phyloP scores from a whole-genome alignment of 192 early-diverging fungal genomes.

The Coemansia sp. region DNA sequence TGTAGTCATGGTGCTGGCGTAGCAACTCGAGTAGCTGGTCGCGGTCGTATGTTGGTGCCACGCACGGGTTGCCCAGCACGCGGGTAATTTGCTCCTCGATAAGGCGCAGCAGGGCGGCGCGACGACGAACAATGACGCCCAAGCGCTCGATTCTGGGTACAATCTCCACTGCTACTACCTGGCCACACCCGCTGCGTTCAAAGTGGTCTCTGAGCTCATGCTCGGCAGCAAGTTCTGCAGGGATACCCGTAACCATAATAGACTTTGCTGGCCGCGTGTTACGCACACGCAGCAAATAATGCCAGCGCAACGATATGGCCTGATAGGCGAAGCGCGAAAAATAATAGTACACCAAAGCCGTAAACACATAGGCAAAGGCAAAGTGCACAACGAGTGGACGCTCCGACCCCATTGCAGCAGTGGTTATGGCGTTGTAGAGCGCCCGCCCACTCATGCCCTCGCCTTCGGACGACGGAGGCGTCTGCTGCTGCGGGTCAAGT shows the following conservation, averaged over 20 bases:
- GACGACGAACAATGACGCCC: constrained; percentile 54
- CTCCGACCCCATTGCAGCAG: constrained; percentile 36
- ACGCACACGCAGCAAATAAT: constrained; percentile 44
- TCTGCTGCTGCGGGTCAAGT: constrained; percentile 16
- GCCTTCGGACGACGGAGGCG: background rate
- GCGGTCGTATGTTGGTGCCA: constrained; percentile 61
- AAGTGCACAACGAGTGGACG: constrained; percentile 43
- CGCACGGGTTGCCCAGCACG: constrained; percentile 70
- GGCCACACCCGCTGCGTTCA: constrained; percentile 52
- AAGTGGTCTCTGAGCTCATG: constrained; percentile 60
- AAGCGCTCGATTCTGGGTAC: constrained; percentile 52
- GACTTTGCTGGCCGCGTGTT: constrained; percentile 56
- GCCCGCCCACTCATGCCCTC: background rate
- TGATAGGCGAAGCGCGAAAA: constrained; percentile 49
- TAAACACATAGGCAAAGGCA: constrained; percentile 50
- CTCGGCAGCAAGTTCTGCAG: constrained; percentile 53
- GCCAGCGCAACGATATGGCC: constrained; percentile 50
- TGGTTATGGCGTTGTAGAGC: constrained; percentile 21
- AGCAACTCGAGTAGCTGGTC: constrained; percentile 22
- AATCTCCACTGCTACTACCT: constrained; percentile 63
- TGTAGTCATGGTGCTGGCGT: constrained; percentile 12
- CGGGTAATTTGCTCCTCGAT: constrained; percentile 55
- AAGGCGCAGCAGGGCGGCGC: constrained; percentile 51
- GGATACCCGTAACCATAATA: constrained; percentile 67
- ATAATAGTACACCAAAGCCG: constrained; percentile 48